Evolutionary conservation across 148 eudicot genomes (phyloP), one percentile per base, ranked within the genome.

Genomic region (Silene latifolia): DNA sequence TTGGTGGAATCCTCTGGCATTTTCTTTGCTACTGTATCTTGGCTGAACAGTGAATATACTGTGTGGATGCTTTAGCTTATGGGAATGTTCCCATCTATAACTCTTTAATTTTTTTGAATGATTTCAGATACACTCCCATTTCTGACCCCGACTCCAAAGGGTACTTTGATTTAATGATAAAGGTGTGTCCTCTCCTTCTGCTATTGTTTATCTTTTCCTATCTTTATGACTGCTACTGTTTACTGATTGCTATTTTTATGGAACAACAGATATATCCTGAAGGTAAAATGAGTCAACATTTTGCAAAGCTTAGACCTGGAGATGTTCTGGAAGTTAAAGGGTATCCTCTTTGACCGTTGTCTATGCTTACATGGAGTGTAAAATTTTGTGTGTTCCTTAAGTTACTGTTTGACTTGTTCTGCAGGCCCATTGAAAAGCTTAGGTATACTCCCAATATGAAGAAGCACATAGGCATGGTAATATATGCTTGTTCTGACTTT

Each of bases 201-300:
- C 17, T 72, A n/a, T 74, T 24, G 46, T 24, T 46, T 67, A 21
- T 8, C 46, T 4, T 29, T 14, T 13, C 21, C 62, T 9, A 8
- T 14, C n/a, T 72, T 48, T 48, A 2, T 48, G 54, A 48, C 23
- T 57, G 63, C 24, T 27, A 21, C n/a, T 67, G 17, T 76, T 29
- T 18, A 48, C 48, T 77, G 44, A 72, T 21, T 21, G 8, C 2
- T 54, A 20, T 56, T 77, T 77, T 73, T 69, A 18, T 29, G 23
- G 19, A 23, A 72, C 62, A 72, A 64, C 79, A 95, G 99, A 82
- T 96, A 51, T 96, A 96, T 74, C 98, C 99, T 15, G 97, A 92
- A 84, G 99, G 99, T 66, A 92, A 92, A 86, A 96, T 96, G 99
- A 96, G 97, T 56, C 99, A 92, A 84, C 97, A 96, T 84, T 90